These are phyloP conservation scores for Articulospora tetracladia DNA, from an alignment of 495 filamentous ascomycete genomes.

Conservation along the genomic window DNA sequence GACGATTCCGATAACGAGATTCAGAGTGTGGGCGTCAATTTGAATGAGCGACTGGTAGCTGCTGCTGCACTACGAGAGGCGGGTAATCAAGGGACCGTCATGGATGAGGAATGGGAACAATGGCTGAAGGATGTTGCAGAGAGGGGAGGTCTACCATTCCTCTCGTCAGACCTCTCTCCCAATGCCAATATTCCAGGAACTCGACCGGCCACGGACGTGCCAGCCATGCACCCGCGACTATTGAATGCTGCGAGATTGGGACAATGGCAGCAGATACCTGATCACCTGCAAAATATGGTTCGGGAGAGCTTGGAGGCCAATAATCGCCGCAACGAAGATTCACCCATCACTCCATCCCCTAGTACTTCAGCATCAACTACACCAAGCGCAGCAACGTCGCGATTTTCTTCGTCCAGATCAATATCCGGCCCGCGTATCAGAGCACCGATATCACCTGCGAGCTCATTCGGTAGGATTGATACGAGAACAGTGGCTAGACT, in stretches of 20 bases:
- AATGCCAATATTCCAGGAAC: slow-evolving; percentile 28
- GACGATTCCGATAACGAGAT: slow-evolving; percentile 65
- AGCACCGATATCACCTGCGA: not conserved
- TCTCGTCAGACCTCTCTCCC: slow-evolving; percentile 25
- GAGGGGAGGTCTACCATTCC: slow-evolving; percentile 42
- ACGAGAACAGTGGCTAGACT: slow-evolving; percentile 11
- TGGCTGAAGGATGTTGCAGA: slow-evolving; percentile 36
- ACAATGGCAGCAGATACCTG: slow-evolving; percentile 47
- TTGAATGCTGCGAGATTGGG: slow-evolving; percentile 39
- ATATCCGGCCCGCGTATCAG: slow-evolving; percentile 7
- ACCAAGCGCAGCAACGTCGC: not conserved
- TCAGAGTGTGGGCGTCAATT: slow-evolving; percentile 65
- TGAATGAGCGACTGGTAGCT: slow-evolving; percentile 70
- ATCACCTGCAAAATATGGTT: slow-evolving; percentile 43
- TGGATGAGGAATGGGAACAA: slow-evolving; percentile 43
- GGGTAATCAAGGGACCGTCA: slow-evolving; percentile 55
- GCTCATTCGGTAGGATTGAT: slow-evolving; percentile 7
- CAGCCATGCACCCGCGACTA: slow-evolving; percentile 34
- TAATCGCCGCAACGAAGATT: slow-evolving; percentile 9
- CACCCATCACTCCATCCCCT: slow-evolving; percentile 6
- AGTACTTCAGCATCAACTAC: not conserved
- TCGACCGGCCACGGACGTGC: slow-evolving; percentile 35
- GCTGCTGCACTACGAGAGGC: slow-evolving; percentile 61
- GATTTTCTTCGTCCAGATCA: not conserved
- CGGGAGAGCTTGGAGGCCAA: slow-evolving; percentile 28